Evolutionary conservation across 192 early-diverging fungal species (phyloP).

Genomic region (Gonapodya sp.): DNA sequence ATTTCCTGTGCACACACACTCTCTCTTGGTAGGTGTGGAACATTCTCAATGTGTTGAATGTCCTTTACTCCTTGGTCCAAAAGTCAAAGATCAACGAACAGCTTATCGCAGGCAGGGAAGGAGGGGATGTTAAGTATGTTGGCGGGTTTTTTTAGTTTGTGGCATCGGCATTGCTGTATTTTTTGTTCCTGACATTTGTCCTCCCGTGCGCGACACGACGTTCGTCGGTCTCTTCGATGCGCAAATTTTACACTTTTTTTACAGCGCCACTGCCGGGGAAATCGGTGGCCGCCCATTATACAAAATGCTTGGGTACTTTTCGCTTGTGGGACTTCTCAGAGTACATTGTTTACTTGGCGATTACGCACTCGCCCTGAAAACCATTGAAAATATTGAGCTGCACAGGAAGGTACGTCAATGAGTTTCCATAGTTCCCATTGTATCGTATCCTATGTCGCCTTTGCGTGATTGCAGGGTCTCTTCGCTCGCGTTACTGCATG

Average conservation of each 20-base stretch:
- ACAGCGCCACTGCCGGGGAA: slow-evolving; percentile 72
- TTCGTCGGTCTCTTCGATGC: too few relatives aligned
- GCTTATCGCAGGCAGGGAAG: slow-evolving; percentile 77
- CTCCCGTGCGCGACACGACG: background rate
- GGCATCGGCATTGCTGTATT: background rate
- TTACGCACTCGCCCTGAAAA: slow-evolving; percentile 90
- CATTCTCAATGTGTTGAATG: slow-evolving; percentile 91
- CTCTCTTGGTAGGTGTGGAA: slow-evolving; percentile 71
- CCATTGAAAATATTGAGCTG: slow-evolving; percentile 91
- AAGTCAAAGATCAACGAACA: slow-evolving; percentile 93
- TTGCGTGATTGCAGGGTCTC: slow-evolving; percentile 47
- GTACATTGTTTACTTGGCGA: slow-evolving; percentile 94
- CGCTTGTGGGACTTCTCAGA: slow-evolving; percentile 80
- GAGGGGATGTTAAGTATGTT: slow-evolving; percentile 65
- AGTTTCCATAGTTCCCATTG: background rate
- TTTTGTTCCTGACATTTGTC: background rate
- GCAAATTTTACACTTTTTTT: background rate
- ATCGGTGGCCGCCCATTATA: slow-evolving; percentile 84
- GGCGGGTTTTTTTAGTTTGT: too few relatives aligned
- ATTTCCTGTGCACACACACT: background rate
- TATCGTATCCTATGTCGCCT: background rate
- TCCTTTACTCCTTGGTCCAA: slow-evolving; percentile 89
- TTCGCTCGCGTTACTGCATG: slow-evolving; percentile 94
- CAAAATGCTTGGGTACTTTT: slow-evolving; percentile 96
- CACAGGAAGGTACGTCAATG: slow-evolving; percentile 57